phyloP scores from a whole-genome alignment of 2,329 filamentous ascomycete genomes.

The Plenodomus biglobosus region DNA sequence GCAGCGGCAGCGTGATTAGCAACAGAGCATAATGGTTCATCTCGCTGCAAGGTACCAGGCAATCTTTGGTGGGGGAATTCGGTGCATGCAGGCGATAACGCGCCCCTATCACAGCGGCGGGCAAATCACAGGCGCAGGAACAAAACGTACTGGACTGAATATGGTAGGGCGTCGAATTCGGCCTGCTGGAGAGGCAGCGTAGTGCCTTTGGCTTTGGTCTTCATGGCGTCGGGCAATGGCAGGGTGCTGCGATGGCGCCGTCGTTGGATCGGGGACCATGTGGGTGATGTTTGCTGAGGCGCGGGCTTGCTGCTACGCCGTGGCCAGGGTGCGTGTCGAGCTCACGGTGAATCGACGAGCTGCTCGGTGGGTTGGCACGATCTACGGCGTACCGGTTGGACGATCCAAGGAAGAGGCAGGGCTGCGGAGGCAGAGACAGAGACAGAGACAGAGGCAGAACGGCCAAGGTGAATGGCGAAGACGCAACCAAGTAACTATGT shows the following conservation, averaged over 20 bases:
- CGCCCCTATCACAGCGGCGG: conserved; percentile 20
- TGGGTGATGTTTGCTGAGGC: conserved; percentile 4
- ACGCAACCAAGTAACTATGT: not conserved
- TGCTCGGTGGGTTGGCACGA: conserved; percentile 2
- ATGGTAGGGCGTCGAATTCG: conserved; percentile 47
- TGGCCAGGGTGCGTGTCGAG: conserved; percentile 16
- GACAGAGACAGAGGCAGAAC: too few species aligned
- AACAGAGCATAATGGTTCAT: conserved; percentile 19
- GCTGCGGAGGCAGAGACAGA: conserved; percentile 1
- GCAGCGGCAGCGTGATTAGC: conserved; percentile 26
- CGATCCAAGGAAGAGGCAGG: conserved; percentile 9
- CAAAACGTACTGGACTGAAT: conserved; percentile 48
- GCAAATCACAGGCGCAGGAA: conserved; percentile 16
- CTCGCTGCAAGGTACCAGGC: conserved; percentile 34
- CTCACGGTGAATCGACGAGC: conserved; percentile 7
- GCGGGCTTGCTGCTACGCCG: conserved; percentile 9
- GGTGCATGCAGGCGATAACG: conserved; percentile 30
- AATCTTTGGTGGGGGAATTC: conserved; percentile 20
- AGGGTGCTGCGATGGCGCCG: conserved; percentile 14
- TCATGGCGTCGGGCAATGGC: conserved; percentile 28
- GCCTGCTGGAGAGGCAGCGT: conserved; percentile 37
- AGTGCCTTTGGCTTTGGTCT: conserved; percentile 24
- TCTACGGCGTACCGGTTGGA: conserved; percentile 15
- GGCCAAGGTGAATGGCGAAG: conserved; percentile 1
- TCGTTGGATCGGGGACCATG: conserved; percentile 10